These are phyloP conservation scores for Sporobolomyces phaffii DNA, from an alignment of 768 basidiomycete genomes.

Conservation along the genomic window DNA sequence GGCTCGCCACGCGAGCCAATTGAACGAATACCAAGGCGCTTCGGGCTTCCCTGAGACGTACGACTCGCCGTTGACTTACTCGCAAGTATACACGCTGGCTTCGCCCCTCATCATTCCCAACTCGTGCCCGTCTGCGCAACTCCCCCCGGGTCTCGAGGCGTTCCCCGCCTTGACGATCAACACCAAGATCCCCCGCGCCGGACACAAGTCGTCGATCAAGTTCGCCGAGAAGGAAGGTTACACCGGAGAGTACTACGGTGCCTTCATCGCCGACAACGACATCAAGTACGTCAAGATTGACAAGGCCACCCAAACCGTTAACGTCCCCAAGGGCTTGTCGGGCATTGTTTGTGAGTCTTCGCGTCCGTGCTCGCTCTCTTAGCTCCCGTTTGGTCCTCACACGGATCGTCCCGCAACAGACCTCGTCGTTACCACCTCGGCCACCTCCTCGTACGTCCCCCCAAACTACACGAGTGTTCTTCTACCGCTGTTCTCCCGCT, in stretches of 20 bases:
- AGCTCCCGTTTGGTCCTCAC: not conserved
- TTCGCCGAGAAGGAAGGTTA: constrained; percentile 5
- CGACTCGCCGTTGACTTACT: constrained; percentile 21
- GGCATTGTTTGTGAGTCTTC: constrained; percentile 12
- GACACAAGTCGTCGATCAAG: constrained; percentile 22
- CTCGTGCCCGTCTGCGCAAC: too few relatives aligned
- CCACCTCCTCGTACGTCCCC: not conserved
- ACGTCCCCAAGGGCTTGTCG: constrained; percentile 6
- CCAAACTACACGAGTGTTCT: too few relatives aligned
- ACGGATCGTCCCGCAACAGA: not conserved
- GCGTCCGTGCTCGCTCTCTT: not conserved
- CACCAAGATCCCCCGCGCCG: constrained; percentile 13
- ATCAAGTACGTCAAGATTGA: constrained; percentile 17
- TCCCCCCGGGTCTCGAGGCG: constrained; percentile 13
- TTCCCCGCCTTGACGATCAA: constrained; percentile 11
- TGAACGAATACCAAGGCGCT: constrained; percentile 5
- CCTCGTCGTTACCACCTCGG: constrained; percentile 19
- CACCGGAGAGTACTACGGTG: constrained; percentile 12
- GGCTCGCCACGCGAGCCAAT: constrained; percentile 4
- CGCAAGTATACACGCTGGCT: constrained; percentile 24
- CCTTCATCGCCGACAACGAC: constrained; percentile 6
- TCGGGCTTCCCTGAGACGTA: constrained; percentile 21
- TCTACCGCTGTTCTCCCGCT: not conserved
- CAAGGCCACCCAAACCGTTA: constrained; percentile 9
- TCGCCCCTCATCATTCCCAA: constrained; percentile 4